Percentiles rank a stretch among this genome's conserved stretches.
Conservation (phyloP, 352 stramenopile genomes). For the Blastocystis sp. region DNA sequence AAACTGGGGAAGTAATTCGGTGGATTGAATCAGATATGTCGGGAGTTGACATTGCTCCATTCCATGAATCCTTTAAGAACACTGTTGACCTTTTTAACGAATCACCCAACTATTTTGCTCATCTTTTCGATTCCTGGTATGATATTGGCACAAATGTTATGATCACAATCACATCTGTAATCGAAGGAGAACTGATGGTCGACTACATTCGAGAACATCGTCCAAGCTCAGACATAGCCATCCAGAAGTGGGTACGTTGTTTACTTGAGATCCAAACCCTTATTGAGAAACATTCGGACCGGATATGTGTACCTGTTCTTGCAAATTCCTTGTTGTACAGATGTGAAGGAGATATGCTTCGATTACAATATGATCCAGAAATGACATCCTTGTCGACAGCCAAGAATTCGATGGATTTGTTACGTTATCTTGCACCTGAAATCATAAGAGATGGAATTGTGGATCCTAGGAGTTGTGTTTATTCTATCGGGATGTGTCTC, state of each 20-base stretch:
- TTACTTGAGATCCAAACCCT: not conserved
- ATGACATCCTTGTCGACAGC: not conserved
- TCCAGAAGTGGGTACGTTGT: not conserved
- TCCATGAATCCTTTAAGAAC: not conserved
- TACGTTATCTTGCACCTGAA: not conserved
- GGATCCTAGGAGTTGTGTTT: not conserved
- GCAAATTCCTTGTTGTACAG: not conserved
- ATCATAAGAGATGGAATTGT: not conserved
- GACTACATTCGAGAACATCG: not conserved
- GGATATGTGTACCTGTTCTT: not conserved
- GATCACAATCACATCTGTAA: not conserved
- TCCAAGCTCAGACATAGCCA: not conserved
- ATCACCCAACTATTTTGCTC: not conserved
- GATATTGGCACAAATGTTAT: not conserved
- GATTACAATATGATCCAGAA: not conserved
- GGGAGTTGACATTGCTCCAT: not conserved
- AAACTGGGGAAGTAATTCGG: not conserved
- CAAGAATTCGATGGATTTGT: not conserved
- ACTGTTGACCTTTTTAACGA: not conserved
- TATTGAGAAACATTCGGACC: not conserved
- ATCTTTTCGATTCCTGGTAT: not conserved
- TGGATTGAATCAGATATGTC: not conserved
- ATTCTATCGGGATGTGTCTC: conserved; percentile 4
- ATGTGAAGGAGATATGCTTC: not conserved
- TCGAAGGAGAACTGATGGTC: not conserved